Evolutionary conservation across 805 yeast species (phyloP).

Genomic region (Spathaspora arborariae): DNA sequence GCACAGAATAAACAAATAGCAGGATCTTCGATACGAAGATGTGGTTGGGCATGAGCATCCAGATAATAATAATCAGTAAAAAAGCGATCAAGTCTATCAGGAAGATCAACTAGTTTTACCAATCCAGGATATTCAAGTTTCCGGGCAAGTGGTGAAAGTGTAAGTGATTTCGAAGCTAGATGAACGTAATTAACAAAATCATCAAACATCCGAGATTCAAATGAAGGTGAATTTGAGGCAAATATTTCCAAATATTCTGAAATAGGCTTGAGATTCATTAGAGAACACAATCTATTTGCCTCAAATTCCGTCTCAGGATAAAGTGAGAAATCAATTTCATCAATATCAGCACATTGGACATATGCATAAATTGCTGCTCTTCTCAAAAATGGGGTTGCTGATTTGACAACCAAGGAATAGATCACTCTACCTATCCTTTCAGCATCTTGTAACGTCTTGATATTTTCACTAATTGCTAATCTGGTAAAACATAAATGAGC

Average conservation of each 20-base stretch:
- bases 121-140: slow-evolving; percentile 62
- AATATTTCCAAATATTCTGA: slow-evolving; percentile 18
- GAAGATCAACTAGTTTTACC: slow-evolving; percentile 59
- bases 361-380: slow-evolving; percentile 54
- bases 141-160: slow-evolving; percentile 12
- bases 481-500: slow-evolving; percentile 24
- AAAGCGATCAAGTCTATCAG: slow-evolving; percentile 61
- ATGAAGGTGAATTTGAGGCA: slow-evolving; percentile 9
- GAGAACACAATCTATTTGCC: slow-evolving; percentile 48
- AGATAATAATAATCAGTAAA: slow-evolving; percentile 57
- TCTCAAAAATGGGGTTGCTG: slow-evolving; percentile 63
- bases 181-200: slow-evolving; percentile 14
- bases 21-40: slow-evolving; percentile 54
- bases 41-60: slow-evolving; percentile 38
- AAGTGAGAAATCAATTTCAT: slow-evolving; percentile 20
- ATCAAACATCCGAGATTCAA: slow-evolving; percentile 23
- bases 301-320: slow-evolving; percentile 34
- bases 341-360: slow-evolving; percentile 48
- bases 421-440: slow-evolving; percentile 36
- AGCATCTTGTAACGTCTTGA: slow-evolving; percentile 11
- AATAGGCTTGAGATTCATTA: slow-evolving; percentile 40
- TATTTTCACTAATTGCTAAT: slow-evolving; percentile 14
- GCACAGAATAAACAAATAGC: slow-evolving; percentile 89
- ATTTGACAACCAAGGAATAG: slow-evolving; percentile 52
- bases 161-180: not conserved